These are phyloP conservation scores for Auriculariales sp. DNA, from an alignment of 768 basidiomycete species.

Conservation along the genomic window DNA sequence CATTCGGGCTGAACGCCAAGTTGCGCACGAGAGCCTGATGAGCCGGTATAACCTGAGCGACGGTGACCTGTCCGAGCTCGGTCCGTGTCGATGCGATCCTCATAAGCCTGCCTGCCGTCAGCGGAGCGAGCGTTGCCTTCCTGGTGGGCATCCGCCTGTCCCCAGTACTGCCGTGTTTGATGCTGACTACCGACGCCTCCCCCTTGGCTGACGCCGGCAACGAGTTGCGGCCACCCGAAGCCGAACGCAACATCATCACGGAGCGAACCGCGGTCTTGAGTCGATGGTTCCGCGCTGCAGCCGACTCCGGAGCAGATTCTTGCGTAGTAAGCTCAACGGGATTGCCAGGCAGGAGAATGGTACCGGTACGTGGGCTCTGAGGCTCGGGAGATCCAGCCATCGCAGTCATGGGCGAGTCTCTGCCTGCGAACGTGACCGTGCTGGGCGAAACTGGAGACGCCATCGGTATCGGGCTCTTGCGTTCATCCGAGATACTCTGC, in stretches of 20 bases:
- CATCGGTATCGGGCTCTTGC: not conserved
- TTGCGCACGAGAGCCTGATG: constrained; percentile 58
- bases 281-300: constrained; percentile 12
- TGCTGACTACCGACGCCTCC: constrained; percentile 12
- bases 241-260: constrained; percentile 28
- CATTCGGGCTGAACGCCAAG: constrained; percentile 65
- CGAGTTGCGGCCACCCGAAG: constrained; percentile 13
- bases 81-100: constrained; percentile 43
- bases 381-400: not conserved
- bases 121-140: constrained; percentile 9
- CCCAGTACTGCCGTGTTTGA: not conserved
- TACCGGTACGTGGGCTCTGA: not conserved
- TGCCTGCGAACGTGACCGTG: not conserved
- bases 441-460: not conserved
- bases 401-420: no score
- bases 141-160: not conserved
- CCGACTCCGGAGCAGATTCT: not conserved
- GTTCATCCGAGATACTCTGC: not conserved
- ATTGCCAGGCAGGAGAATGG: not conserved
- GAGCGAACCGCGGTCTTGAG: constrained; percentile 30
- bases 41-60: constrained; percentile 45
- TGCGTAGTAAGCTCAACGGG: not conserved
- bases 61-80: constrained; percentile 35
- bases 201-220: constrained; percentile 5
- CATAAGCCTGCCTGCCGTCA: constrained; percentile 28